Base-by-base conservation (phyloP, 305 asterid species). In the Fraxinus paxiana region DNA sequence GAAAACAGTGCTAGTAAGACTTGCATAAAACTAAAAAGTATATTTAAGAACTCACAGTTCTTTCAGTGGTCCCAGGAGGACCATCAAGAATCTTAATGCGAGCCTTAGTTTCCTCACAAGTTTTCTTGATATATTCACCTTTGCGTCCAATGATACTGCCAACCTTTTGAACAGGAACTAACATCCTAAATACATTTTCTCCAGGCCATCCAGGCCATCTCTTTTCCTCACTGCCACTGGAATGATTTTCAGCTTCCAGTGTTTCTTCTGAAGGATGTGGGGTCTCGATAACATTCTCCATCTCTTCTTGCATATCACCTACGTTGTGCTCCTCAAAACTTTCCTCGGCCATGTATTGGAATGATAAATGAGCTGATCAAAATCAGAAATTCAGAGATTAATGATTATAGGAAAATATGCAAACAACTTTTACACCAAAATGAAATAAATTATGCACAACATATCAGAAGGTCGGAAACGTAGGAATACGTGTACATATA, bases 161-260 rank as follows among this genome's bases (percentile, higher is more conserved):
- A 83, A 93, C 97, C 83, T 83, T 91, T 85, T 89, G 94, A 34
- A 86, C 91, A 48, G 96, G 97, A 70, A 93, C 93, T 79, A 93
- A 73, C 88, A 93, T 87, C 87, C 97, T 90, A 79, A 91, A 93
- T 43, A 93, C 93, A 77, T 91, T 93, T 78, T 93, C 97, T 79
- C 97, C 96, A n/a, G 97, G 97, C 97, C 97, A 93, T 76, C 97
- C 97, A 79, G 96, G 96, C 97, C 97, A 93, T 78, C 79, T 91
- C 88, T 88, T 91, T 83, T 84, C 93, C 85, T 85, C 93, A 65
- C 81, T 79, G 15, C 51, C 80, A 73, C 77, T 87, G 43, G 83
- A 76, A 79, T 84, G 82, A 35, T 81, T 82, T 76, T 84, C 89
- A 83, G 85, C 79, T 46, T 73, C 87, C 75, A 81, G 88, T 17